A percentile compares a stretch with the other conserved stretches of the same genome.
phyloP scores from a whole-genome alignment of 169 alveolate species.

The Perkinsus chesapeaki region DNA sequence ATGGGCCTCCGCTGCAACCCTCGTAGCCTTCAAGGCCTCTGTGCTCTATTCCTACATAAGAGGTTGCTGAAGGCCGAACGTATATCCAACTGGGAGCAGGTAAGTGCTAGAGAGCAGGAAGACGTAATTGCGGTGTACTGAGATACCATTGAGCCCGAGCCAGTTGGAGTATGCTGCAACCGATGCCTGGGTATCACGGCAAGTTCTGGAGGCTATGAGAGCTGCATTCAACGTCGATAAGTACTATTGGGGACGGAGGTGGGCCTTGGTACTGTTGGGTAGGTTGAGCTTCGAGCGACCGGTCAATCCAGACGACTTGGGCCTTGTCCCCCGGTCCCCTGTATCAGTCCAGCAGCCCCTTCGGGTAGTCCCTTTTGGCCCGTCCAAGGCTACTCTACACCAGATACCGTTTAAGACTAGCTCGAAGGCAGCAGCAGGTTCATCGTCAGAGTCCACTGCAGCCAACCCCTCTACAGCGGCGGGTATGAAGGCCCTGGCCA shows the following conservation, averaged over 20 bases:
- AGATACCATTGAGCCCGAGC: background rate
- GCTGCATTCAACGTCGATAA: background rate
- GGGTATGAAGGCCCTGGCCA: background rate
- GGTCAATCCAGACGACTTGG: background rate
- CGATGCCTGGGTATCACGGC: background rate
- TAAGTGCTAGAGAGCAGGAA: background rate
- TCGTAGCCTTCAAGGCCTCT: background rate
- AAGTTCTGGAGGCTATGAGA: background rate
- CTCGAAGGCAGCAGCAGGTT: background rate
- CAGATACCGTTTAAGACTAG: background rate
- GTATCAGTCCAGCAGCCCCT: background rate
- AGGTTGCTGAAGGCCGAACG: background rate
- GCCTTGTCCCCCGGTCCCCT: background rate
- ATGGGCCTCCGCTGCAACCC: background rate
- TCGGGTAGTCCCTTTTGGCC: background rate
- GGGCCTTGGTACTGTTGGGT: background rate
- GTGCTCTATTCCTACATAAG: background rate
- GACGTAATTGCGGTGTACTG: background rate
- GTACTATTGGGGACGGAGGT: background rate
- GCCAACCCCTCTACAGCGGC: background rate
- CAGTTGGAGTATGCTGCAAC: background rate
- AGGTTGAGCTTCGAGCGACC: background rate
- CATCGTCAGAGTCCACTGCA: background rate
- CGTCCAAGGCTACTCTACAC: background rate
- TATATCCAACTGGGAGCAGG: constrained; percentile 2